phyloP scores from a whole-genome alignment of 257 asterid species.

The Solanum chmielewskii region DNA sequence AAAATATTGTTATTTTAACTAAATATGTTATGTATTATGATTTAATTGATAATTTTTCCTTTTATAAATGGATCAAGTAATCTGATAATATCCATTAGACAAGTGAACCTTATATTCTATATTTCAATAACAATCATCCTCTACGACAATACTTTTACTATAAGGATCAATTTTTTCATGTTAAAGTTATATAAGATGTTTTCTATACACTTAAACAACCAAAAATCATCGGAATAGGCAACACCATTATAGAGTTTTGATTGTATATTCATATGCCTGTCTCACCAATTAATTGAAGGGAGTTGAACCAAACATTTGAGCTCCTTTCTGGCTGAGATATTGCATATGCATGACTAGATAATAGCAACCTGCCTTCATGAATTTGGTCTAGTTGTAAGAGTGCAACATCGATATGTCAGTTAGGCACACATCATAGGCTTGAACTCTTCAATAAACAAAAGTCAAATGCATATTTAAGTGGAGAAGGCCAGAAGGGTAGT shows the following conservation, averaged over 20 bases:
- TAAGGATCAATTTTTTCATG: no score
- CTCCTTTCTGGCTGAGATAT: not conserved
- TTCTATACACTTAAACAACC: no score
- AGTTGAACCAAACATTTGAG: not conserved
- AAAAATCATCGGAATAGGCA: not conserved
- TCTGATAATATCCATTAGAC: not conserved
- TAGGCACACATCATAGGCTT: not conserved
- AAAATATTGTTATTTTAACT: no score
- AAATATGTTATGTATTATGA: no score
- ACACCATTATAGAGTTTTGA: not conserved
- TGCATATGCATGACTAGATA: not conserved
- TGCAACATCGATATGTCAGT: not conserved
- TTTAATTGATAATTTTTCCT: no score
- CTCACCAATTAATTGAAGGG: not conserved
- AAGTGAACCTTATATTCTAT: not conserved
- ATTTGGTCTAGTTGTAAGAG: not conserved
- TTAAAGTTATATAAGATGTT: not conserved
- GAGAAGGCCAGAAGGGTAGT: not conserved
- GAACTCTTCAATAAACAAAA: not conserved
- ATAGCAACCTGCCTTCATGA: not conserved
- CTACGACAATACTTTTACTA: not conserved
- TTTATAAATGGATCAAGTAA: not conserved
- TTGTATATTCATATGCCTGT: not conserved
- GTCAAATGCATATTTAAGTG: not conserved
- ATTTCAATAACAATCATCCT: not conserved